A percentile compares a stretch with the other conserved stretches of the same genome.
Conservation (phyloP, 345 rosid genomes). For the Euphorbia lathyris region DNA sequence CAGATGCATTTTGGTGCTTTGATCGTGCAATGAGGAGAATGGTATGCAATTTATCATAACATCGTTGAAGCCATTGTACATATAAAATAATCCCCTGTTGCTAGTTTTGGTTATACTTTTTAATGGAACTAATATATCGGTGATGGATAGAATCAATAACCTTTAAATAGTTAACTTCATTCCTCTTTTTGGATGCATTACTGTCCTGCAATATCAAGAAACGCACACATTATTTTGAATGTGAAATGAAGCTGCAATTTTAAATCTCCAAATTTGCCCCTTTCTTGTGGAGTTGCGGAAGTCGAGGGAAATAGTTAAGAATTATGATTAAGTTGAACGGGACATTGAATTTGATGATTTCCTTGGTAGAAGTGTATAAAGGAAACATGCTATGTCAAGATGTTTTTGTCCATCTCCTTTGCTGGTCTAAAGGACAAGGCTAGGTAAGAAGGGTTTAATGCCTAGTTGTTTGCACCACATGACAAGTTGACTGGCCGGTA, state of each 20-base stretch:
- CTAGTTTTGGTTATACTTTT: neutral
- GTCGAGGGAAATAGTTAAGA: constrained; percentile 1
- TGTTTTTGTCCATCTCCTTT: neutral
- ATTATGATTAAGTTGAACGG: neutral
- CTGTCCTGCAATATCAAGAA: neutral
- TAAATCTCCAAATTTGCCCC: neutral
- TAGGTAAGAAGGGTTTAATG: neutral
- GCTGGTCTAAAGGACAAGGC: neutral
- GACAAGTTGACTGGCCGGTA: neutral
- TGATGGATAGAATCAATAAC: neutral
- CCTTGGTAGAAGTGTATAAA: neutral
- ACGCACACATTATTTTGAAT: neutral
- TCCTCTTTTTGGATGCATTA: neutral
- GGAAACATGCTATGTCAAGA: neutral
- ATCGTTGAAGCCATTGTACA: neutral
- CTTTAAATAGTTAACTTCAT: neutral
- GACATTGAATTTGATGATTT: neutral
- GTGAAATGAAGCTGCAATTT: neutral
- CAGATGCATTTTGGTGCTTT: constrained; percentile 97
- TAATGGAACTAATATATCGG: neutral
- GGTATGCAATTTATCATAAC: constrained; percentile 38
- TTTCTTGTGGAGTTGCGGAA: neutral
- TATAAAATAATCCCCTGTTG: neutral
- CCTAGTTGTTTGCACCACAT: neutral
- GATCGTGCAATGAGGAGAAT: constrained; percentile 85